phyloP scores from a whole-genome alignment of 257 asterid species.

The Solanum megistacrolobum region DNA sequence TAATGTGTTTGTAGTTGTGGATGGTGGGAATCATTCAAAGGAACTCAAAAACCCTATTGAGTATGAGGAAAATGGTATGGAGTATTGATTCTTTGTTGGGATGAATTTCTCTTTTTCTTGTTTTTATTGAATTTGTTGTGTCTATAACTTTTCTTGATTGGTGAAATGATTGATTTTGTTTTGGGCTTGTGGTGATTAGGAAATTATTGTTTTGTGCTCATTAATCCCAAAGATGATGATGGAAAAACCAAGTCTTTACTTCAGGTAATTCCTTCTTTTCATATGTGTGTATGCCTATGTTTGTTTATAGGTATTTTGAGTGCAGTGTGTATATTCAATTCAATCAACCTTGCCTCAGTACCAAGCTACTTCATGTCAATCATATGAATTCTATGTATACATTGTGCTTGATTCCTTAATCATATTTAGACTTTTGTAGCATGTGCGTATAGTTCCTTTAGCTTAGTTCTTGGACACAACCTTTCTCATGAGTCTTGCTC shows the following conservation, averaged over 20 bases:
- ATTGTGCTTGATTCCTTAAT: background rate
- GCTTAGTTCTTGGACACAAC: background rate
- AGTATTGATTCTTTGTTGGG: background rate
- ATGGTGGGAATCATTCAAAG: conserved; percentile 7
- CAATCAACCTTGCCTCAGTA: background rate
- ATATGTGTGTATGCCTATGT: background rate
- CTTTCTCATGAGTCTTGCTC: background rate
- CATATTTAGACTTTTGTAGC: background rate
- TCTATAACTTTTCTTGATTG: background rate
- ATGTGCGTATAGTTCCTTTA: background rate
- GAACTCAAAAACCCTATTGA: conserved; percentile 5
- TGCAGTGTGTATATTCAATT: background rate
- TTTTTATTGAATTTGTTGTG: background rate
- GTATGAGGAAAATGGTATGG: conserved; percentile 30
- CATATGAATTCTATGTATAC: background rate
- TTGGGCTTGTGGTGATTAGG: conserved; percentile 19
- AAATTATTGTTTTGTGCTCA: conserved; percentile 44
- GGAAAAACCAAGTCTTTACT: conserved; percentile 43
- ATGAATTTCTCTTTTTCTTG: background rate
- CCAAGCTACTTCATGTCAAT: background rate
- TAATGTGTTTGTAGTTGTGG: conserved; percentile 31
- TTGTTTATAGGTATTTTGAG: background rate
- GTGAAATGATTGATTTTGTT: background rate
- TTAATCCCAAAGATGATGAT: conserved; percentile 61
- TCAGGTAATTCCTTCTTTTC: conserved; percentile 33